phyloP scores from a whole-genome alignment of 2,329 filamentous ascomycete genomes.

The Scorias spongiosa region DNA sequence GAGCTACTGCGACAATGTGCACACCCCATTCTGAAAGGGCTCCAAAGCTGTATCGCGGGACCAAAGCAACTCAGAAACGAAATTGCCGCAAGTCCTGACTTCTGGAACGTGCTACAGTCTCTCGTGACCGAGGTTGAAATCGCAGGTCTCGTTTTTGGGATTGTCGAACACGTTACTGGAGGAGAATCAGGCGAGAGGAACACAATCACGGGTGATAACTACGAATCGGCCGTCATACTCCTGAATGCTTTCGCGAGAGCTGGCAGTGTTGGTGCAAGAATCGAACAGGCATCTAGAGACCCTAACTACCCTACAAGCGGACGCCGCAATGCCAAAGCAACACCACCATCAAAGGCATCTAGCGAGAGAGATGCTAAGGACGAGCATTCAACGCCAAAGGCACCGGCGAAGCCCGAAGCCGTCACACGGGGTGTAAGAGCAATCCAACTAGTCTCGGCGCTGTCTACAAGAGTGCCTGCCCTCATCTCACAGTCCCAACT shows the following conservation, averaged over 20 bases:
- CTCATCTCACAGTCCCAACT: conserved; percentile 89
- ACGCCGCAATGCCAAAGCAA: conserved; percentile 31
- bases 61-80: conserved; percentile 71
- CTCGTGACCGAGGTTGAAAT: conserved; percentile 51
- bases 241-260: conserved; percentile 82
- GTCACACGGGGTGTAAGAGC: conserved; percentile 68
- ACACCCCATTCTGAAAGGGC: conserved; percentile 58
- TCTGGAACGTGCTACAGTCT: conserved; percentile 78
- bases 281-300: conserved; percentile 39
- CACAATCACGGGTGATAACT: conserved; percentile 88
- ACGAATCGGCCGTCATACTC: conserved; percentile 70
- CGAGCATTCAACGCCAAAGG: not conserved
- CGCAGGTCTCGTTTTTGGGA: conserved; percentile 65
- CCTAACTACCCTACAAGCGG: conserved; percentile 25
- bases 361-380: conserved; percentile 1
- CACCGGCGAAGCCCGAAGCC: conserved; percentile 48
- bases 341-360: conserved; percentile 9
- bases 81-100: conserved; percentile 90
- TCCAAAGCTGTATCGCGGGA: conserved; percentile 65
- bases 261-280: conserved; percentile 54
- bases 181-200: conserved; percentile 46
- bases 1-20: conserved; percentile 63
- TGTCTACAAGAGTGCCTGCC: conserved; percentile 67
- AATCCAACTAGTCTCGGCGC: conserved; percentile 63
- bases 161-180: conserved; percentile 64